phyloP scores from a whole-genome alignment of 352 stramenopile genomes.

The Halophytophthora polymorphica region DNA sequence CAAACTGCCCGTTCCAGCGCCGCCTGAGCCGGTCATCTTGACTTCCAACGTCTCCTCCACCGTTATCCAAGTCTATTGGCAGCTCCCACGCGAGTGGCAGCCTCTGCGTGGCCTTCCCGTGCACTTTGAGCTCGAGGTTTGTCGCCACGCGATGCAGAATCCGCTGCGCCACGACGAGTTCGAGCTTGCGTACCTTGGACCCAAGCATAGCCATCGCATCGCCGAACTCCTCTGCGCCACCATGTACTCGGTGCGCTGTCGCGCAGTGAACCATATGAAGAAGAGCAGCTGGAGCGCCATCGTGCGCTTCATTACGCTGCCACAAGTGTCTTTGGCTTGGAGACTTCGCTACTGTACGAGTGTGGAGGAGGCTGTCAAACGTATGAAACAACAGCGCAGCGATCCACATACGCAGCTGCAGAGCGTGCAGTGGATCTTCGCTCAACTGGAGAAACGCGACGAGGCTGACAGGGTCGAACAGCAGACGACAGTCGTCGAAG shows the following conservation, averaged over 20 bases:
- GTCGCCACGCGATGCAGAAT: constrained; percentile 19
- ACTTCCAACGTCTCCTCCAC: constrained; percentile 40
- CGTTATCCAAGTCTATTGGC: constrained; percentile 56
- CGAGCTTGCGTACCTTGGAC: constrained; percentile 35
- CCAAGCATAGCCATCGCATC: constrained; percentile 29
- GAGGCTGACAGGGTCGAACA: constrained; percentile 16
- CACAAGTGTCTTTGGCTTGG: constrained; percentile 53
- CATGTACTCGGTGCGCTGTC: constrained; percentile 54
- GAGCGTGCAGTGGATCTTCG: constrained; percentile 52
- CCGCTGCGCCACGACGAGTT: constrained; percentile 29
- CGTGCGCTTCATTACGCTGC: constrained; percentile 48
- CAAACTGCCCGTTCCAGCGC: constrained; percentile 23
- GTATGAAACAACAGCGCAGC: constrained; percentile 24
- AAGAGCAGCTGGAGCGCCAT: constrained; percentile 51
- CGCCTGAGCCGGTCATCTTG: constrained; percentile 54
- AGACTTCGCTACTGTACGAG: constrained; percentile 46
- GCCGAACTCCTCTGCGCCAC: constrained; percentile 25
- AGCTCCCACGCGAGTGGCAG: constrained; percentile 43
- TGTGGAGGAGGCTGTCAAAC: constrained; percentile 40
- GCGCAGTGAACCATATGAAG: constrained; percentile 42
- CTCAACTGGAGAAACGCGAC: constrained; percentile 33
- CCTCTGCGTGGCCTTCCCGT: constrained; percentile 33
- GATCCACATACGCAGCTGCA: constrained; percentile 29
- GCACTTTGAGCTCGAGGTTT: constrained; percentile 57
- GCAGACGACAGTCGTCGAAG: constrained; percentile 20